A percentile compares a stretch with the other conserved stretches of the same genome.
Evolutionary conservation across 768 basidiomycete genomes (phyloP).

Genomic region (Hygrocybe coccinea): DNA sequence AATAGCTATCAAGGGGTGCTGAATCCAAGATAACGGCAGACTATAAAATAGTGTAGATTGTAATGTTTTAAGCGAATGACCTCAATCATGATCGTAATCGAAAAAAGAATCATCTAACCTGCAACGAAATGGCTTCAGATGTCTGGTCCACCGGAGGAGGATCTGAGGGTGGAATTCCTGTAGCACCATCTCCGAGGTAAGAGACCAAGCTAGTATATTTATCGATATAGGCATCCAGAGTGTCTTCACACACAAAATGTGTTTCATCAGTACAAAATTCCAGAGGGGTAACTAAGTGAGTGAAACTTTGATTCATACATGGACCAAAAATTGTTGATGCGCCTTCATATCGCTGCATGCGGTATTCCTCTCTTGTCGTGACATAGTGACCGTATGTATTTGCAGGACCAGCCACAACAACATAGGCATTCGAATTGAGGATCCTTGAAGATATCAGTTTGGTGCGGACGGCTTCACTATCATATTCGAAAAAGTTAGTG

Average conservation of each 20-base stretch:
- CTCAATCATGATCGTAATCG: background rate
- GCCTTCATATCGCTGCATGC: constrained; percentile 74
- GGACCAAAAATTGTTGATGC: constrained; percentile 75
- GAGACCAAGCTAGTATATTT: constrained; percentile 65
- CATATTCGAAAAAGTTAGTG: constrained; percentile 15
- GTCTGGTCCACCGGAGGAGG: constrained; percentile 61
- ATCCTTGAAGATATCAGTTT: constrained; percentile 59
- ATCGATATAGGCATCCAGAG: constrained; percentile 76
- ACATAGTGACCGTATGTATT: constrained; percentile 77
- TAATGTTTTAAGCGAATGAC: background rate
- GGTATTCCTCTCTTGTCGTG: constrained; percentile 68
- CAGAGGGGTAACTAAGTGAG: constrained; percentile 12
- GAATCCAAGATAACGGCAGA: constrained; percentile 42
- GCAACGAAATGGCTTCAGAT: constrained; percentile 61
- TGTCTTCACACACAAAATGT: constrained; percentile 38
- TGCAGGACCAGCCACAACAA: constrained; percentile 77
- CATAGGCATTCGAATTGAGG: constrained; percentile 63
- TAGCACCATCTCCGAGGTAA: constrained; percentile 50
- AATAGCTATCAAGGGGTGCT: constrained; percentile 49
- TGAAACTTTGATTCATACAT: constrained; percentile 41
- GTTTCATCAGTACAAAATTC: background rate
- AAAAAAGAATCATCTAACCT: constrained; percentile 35
- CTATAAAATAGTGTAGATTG: background rate
- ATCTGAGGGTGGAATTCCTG: constrained; percentile 53
- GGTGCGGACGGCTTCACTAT: constrained; percentile 58